Evolutionary conservation across 139 green algal genomes (phyloP), one percentile per base, ranked within the genome.

Genomic region (Coccomyxa sp.): DNA sequence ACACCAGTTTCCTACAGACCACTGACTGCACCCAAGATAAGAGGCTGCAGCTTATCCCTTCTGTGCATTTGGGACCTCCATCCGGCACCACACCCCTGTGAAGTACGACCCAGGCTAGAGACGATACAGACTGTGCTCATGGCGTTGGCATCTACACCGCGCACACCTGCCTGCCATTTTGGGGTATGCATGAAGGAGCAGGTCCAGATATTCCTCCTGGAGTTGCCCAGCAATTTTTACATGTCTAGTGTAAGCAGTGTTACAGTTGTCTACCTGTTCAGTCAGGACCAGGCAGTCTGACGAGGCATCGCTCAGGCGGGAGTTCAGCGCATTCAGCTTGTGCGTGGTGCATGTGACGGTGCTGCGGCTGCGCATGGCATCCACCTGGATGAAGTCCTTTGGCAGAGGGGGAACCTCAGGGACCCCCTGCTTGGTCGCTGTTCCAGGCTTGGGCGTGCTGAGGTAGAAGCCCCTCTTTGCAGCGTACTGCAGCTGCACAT

Each of bases 281-380:
- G 93, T 95, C 10, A 97, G 86, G 44, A 91, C 36, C 82, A 96
- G 80, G 80, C 93, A 97, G 79, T 97, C 91, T 40, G 89, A 86
- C 39, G 85, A 82, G 10, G 93, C 88, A 68, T 95, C 90, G 35
- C 82, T 80, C 33, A 98, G 91, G 8, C 94, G 83, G 16, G 84
- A 64, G 82, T 98, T 98, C 6, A 98, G 88, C 10, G 94, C 93
- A 39, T 91, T 94, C 0, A 98, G 87, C 85, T 98, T 93, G 36
- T 90, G 84, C 0, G 88, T 95, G 33, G 90, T 95, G 78, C 86
- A 89, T 18, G 85, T 68, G 31, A 87, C 64, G 6, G n/a, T 39
- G 70, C 40, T 72, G 12, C 78, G 81, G 69, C 80, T 77, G 37
- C 79, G 86, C 34, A 24, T 73, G 5, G 24, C 64, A 76, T 92